These are phyloP conservation scores for Kernera saxatilis DNA, from an alignment of 345 rosid genomes.

Conservation along the genomic window DNA sequence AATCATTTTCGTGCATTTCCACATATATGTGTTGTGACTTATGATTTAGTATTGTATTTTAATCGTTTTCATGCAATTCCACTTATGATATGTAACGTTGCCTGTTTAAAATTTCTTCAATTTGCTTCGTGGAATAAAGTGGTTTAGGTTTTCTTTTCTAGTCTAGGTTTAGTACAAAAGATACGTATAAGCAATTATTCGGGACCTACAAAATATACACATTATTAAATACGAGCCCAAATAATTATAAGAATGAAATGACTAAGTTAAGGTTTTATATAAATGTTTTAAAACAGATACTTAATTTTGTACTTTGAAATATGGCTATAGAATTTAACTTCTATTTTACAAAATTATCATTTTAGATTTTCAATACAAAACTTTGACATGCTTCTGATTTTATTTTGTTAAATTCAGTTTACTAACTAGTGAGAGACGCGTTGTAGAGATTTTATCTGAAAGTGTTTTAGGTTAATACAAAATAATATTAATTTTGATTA, in stretches of 20 bases:
- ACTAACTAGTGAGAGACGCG: background rate
- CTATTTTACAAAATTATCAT: background rate
- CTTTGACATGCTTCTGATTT: background rate
- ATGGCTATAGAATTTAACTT: background rate
- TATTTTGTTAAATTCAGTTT: background rate
- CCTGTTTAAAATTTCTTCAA: background rate
- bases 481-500: background rate
- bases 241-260: background rate
- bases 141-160: background rate
- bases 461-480: background rate
- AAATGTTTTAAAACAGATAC: background rate
- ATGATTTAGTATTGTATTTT: background rate
- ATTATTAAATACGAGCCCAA: background rate
- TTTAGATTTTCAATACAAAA: background rate
- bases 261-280: background rate
- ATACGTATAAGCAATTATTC: background rate
- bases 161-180: background rate
- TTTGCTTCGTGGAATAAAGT: conserved; percentile 7
- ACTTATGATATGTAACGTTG: conserved; percentile 1
- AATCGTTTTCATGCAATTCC: background rate
- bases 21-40: background rate
- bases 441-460: background rate
- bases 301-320: background rate
- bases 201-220: background rate
- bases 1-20: conserved; percentile 8